These are phyloP conservation scores for Dioszegia hungarica DNA, from an alignment of 768 basidiomycete species.

Conservation along the genomic window DNA sequence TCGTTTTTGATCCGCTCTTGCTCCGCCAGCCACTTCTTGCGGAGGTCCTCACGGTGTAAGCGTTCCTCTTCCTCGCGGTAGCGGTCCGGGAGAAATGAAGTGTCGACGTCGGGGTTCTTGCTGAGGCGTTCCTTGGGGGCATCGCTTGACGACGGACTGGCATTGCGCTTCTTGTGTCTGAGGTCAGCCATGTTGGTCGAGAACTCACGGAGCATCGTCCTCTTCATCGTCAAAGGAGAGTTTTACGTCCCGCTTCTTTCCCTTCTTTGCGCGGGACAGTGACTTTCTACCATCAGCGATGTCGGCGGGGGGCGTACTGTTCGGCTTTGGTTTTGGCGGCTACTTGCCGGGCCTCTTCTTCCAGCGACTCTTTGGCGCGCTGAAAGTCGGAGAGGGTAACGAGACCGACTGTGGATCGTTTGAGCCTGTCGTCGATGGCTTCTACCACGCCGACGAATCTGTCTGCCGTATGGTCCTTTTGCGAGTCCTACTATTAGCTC, in stretches of 20 bases:
- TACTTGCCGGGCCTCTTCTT: constrained; percentile 84
- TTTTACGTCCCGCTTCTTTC: constrained; percentile 65
- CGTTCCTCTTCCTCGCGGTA: constrained; percentile 92
- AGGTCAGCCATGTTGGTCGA: no score
- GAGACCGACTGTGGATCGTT: constrained; percentile 84
- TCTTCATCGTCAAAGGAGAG: constrained; percentile 77
- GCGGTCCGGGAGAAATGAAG: constrained; percentile 96
- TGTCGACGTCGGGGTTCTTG: constrained; percentile 96
- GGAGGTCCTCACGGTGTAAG: constrained; percentile 75
- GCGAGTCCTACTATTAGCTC: constrained; percentile 59
- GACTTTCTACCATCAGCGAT: constrained; percentile 3
- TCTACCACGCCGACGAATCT: constrained; percentile 93
- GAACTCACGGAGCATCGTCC: constrained; percentile 52
- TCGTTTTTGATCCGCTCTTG: constrained; percentile 67
- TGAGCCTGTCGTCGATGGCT: constrained; percentile 87
- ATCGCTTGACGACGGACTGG: constrained; percentile 76
- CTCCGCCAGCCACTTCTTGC: constrained; percentile 77
- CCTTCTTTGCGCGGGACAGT: constrained; percentile 60
- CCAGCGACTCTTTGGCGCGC: constrained; percentile 76
- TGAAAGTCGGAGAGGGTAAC: constrained; percentile 90
- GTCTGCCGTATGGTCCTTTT: constrained; percentile 78
- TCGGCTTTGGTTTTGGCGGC: constrained; percentile 64
- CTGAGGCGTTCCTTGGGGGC: constrained; percentile 65
- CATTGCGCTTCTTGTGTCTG: constrained; percentile 60
- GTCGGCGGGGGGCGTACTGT: constrained; percentile 10